These are phyloP conservation scores for Trichoderma koningii DNA, from an alignment of 2,329 filamentous ascomycete genomes.

Conservation along the genomic window DNA sequence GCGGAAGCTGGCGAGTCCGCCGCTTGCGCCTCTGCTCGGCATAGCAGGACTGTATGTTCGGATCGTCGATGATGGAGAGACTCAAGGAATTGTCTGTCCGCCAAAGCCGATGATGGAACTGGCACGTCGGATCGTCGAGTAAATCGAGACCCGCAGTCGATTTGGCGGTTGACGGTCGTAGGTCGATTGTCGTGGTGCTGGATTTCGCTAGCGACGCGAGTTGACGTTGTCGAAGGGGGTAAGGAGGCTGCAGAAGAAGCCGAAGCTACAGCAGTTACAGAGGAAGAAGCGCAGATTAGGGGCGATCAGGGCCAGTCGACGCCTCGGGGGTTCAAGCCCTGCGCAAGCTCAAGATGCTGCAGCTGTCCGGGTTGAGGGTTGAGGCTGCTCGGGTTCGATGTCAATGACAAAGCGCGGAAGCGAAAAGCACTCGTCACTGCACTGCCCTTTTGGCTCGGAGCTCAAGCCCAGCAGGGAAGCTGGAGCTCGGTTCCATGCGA, in stretches of 20 bases:
- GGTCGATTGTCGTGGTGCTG: neutral
- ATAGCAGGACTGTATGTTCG: constrained; percentile 29
- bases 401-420: neutral
- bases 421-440: neutral
- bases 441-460: neutral
- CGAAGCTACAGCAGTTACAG: neutral
- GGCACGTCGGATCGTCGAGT: neutral
- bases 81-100: neutral
- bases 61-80: neutral
- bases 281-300: neutral
- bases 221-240: neutral
- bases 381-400: neutral
- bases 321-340: constrained; percentile 14
- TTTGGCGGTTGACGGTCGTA: constrained; percentile 13
- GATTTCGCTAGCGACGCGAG: neutral
- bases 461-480: constrained; percentile 3
- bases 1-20: constrained; percentile 47
- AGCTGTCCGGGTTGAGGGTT: too few species aligned
- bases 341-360: constrained; percentile 17
- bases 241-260: neutral
- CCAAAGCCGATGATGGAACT: neutral
- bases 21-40: constrained; percentile 33
- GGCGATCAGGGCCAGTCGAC: neutral
- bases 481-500: neutral
- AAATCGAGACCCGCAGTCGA: constrained; percentile 10